Base-by-base conservation (phyloP, 129 eudicot genomes). In the Flaveria trinervia region DNA sequence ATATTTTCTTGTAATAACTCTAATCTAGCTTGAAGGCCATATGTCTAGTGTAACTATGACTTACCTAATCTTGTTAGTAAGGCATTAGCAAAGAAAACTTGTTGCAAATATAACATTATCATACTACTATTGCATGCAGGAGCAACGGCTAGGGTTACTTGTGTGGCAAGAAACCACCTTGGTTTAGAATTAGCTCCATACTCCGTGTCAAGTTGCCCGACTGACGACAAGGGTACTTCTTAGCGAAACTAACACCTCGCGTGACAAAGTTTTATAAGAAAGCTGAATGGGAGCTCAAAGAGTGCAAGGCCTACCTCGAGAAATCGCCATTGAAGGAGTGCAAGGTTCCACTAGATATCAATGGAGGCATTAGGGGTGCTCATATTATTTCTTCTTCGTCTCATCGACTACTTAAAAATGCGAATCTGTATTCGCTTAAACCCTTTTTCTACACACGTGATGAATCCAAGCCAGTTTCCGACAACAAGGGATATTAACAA, bases 191-290 rank as follows among this genome's bases (percentile, higher is more conserved):
- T 83, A 60, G 79, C 88, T 25, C 86, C 89, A 13, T 81, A 85
- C 69, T 81, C 86, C 0, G 39, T 85, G 45, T n/a, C 79, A 73
- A 88, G 86, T 64, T 81, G 84, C 55, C 86, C 79, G 5, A 26
- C 85, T 9, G 90, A 88, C 51, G 79, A 30, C 64, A 85, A 85
- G 65, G 93, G 90, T 88, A 88, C 83, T 88, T 88, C 79, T 62
- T 83, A 5, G 77, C 87, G 0, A 86, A 78, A 72, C 33, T 88
- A 16, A 75, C 84, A n/a, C 84, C 83, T 12, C 59, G 56, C 2
- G 36, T 56, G 2, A 30, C 77, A 18, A 74, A 16, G 59, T 78
- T 70, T 10, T 17, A 73, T 13, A 79, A 71, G 56, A 44, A 73
- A 14, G 70, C 62, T 9, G 74, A 72, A 64, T 76, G 81, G 84